A percentile compares a stretch with the other conserved stretches of the same genome.
Evolutionary conservation across 148 eudicot species (phyloP).

Genomic region (Dysphania ambrosioides): DNA sequence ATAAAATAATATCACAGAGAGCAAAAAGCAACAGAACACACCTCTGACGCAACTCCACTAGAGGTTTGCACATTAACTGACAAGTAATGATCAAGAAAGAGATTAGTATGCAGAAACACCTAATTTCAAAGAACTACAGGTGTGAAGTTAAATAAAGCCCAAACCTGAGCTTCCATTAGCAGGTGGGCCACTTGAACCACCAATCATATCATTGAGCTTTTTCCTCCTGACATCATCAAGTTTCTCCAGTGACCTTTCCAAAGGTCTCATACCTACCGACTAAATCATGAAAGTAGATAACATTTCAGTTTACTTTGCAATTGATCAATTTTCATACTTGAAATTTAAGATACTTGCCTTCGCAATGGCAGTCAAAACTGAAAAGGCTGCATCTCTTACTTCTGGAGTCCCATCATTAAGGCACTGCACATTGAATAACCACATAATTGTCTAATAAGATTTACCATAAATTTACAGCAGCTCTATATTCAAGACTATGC

Average conservation of each 20-base stretch:
- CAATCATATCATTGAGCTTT: constrained; percentile 98
- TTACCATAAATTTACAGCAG: neutral
- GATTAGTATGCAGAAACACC: constrained; percentile 1
- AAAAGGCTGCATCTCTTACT: constrained; percentile 97
- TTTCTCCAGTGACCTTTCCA: constrained; percentile 95
- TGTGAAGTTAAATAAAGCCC: constrained; percentile 1
- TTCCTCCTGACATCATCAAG: constrained; percentile 92
- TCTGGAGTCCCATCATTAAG: constrained; percentile 99
- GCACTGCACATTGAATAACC: constrained; percentile 57
- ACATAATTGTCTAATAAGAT: constrained; percentile 2
- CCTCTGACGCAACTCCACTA: constrained; percentile 59
- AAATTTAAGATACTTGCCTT: constrained; percentile 42
- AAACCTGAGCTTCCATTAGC: constrained; percentile 60
- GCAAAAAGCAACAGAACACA: constrained; percentile 26
- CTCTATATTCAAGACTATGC: neutral
- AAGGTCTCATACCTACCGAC: constrained; percentile 98
- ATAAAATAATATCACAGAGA: neutral
- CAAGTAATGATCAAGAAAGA: constrained; percentile 15
- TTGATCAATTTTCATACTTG: neutral
- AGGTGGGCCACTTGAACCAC: constrained; percentile 51
- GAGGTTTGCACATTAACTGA: constrained; percentile 55
- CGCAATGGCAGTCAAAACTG: constrained; percentile 90
- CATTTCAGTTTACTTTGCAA: neutral
- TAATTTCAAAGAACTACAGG: neutral
- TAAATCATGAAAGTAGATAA: constrained; percentile 21